Percentiles rank a stretch among this genome's conserved stretches.
phyloP scores from a whole-genome alignment of 768 basidiomycete genomes.

The Boletales sp. region DNA sequence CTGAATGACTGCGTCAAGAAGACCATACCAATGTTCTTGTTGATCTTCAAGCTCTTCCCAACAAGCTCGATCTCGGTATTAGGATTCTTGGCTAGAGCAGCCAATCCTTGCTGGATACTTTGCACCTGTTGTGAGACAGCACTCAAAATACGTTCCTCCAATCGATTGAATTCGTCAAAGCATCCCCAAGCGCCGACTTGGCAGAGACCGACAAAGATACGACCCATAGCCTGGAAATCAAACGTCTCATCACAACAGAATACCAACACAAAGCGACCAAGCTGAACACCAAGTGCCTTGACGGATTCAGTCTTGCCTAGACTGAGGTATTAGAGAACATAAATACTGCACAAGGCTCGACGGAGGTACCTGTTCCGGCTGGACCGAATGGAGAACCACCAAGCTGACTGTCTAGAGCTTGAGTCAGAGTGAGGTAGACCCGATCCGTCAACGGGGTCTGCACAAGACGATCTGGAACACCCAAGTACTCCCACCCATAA shows the following conservation, averaged over 20 bases:
- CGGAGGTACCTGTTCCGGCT: conserved; percentile 80
- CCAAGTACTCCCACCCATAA: conserved; percentile 99
- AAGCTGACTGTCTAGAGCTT: conserved; percentile 90
- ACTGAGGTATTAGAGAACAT: conserved; percentile 2
- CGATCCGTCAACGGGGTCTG: conserved; percentile 97
- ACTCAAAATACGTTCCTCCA: conserved; percentile 96
- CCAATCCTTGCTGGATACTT: conserved; percentile 94
- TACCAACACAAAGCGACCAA: conserved; percentile 99
- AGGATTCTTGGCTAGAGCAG: conserved; percentile 76
- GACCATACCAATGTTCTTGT: conserved; percentile 79
- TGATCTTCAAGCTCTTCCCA: conserved; percentile 90
- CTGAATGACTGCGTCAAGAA: background rate
- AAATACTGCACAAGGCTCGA: background rate
- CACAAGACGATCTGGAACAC: conserved; percentile 93
- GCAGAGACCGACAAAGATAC: conserved; percentile 97
- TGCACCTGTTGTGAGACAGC: conserved; percentile 99
- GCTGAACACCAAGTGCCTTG: conserved; percentile 95
- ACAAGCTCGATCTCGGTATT: conserved; percentile 92
- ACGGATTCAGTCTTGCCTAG: conserved; percentile 98
- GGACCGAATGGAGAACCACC: conserved; percentile 98
- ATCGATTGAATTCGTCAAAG: conserved; percentile 96
- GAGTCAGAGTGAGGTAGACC: conserved; percentile 94
- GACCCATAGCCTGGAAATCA: conserved; percentile 99
- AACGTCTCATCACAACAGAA: conserved; percentile 99
- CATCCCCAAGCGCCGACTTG: conserved; percentile 99